Base-by-base conservation (phyloP, 257 asterid species). In the Lycium ferocissimum region DNA sequence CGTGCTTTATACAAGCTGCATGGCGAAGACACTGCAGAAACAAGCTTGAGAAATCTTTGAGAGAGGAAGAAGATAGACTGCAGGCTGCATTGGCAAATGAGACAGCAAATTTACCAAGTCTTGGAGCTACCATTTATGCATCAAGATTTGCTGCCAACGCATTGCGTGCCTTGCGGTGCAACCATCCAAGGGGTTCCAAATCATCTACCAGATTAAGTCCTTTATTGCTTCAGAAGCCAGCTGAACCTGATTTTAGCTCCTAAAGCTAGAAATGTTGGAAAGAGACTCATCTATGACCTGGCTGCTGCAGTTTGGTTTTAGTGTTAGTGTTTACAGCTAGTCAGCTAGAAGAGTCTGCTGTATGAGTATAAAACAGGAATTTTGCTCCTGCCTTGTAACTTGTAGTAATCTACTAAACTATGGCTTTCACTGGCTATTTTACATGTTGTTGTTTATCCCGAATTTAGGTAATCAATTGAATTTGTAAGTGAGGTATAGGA, bases 1-100 rank as follows among this genome's bases (percentile, higher is more conserved):
- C 94, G 20, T 87, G 94, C 81, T 91, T 90, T 61, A 92, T 93
- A 86, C 98, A 93, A 86, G 93, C 86, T 49, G 95, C 98, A 11
- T 94, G 95, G 95, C 89, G 92, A 4, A 70, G 93, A 67, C 85
- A 91, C 76, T 78, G 84, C 84, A 87, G 94, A 89, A 91, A 88
- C 89, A 92, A 89, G 86, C 83, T 88, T 0, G 93, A 88, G 83
- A 89, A 84, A 83, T 83, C 85, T 4, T 67, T 92, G 84, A 71
- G 22, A 58, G 93, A 88, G 56, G 94, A 92, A 84, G 95, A 92
- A 80, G 86, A 91, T 37, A 85, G 87, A 20, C 66, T 85, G 79
- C 91, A 88, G 56, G 87, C 72, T 22, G 90, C 89, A 56, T 79
- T 87, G 71, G 83, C 67, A 20, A 67, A 81, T 58, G 88, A 88